Conservation (phyloP, 2,329 filamentous ascomycete genomes). For the Furcasterigmium sp. region DNA sequence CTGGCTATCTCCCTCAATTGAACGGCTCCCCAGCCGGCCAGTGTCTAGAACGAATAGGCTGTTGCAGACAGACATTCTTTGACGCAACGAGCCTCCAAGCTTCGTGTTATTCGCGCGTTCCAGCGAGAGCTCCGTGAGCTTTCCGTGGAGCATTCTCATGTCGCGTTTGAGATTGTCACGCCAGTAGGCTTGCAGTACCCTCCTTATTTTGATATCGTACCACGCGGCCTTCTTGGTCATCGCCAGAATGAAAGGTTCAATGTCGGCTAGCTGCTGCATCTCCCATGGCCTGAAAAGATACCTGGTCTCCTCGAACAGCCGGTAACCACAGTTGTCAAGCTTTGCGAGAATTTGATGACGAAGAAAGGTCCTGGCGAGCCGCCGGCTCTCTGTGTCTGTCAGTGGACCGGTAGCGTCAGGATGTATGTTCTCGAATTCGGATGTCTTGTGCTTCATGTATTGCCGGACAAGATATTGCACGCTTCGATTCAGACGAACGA, state of each 20-base stretch:
- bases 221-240: not conserved
- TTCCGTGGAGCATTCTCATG: not conserved
- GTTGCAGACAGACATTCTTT: too few species aligned
- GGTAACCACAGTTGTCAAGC: not conserved
- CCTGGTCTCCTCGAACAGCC: not conserved
- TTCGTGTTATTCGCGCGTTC: not conserved
- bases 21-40: not conserved
- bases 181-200: not conserved
- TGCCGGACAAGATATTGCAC: not conserved
- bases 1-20: not conserved
- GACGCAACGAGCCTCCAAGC: too few species aligned
- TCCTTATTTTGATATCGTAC: not conserved
- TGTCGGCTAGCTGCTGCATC: not conserved
- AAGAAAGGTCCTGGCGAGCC: not conserved
- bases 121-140: not conserved
- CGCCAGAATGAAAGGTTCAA: not conserved
- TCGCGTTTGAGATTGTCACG: too few species aligned
- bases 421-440: not conserved
- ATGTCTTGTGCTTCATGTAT: not conserved
- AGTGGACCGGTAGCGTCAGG: not conserved
- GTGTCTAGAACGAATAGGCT: not conserved
- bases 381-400: not conserved
- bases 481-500: not conserved
- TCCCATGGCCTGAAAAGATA: not conserved
- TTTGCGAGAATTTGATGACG: conserved; percentile 1